These are phyloP conservation scores for Pyrus betulifolia DNA, from an alignment of 306 rosid species.

Conservation along the genomic window DNA sequence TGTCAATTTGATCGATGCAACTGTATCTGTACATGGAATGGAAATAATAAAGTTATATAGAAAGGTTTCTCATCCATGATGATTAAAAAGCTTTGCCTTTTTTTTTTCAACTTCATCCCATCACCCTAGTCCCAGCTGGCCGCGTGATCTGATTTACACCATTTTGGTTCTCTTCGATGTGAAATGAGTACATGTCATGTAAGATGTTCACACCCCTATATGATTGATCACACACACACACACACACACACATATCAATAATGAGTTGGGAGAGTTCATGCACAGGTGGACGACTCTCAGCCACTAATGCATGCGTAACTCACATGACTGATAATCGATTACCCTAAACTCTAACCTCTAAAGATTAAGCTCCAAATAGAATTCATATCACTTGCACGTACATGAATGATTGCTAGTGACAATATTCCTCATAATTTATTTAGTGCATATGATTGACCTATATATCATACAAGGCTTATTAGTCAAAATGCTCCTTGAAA, in stretches of 20 bases:
- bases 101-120: background rate
- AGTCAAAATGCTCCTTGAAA: no score
- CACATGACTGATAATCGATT: background rate
- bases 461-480: no score
- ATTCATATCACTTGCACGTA: background rate
- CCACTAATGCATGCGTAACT: background rate
- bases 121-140: background rate
- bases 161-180: background rate
- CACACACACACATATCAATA: no score
- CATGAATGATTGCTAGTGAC: background rate
- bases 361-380: no score
- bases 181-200: background rate
- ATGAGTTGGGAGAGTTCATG: background rate
- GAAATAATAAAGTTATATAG: background rate
- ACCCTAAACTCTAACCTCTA: no score
- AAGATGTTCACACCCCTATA: background rate
- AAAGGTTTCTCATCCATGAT: background rate
- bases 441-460: background rate
- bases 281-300: fast-evolving
- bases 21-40: background rate
- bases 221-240: background rate
- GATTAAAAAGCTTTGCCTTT: background rate
- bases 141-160: background rate
- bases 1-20: background rate
- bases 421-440: background rate